phyloP scores from a whole-genome alignment of 108 stramenopile genomes.

The Cyclotella cryptica region DNA sequence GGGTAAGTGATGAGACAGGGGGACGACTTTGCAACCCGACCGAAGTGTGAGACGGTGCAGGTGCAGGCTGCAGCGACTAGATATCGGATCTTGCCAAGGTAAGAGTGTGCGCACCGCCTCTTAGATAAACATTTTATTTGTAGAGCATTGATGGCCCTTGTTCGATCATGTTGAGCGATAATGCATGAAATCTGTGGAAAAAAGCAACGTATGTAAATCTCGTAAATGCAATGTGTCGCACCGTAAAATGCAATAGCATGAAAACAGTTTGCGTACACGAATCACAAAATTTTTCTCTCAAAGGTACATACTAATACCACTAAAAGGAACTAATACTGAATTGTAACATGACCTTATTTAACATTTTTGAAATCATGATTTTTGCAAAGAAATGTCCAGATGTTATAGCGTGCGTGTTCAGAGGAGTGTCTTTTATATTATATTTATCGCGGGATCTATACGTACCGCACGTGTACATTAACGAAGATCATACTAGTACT shows the following conservation, averaged over 20 bases:
- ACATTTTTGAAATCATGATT: too few species aligned
- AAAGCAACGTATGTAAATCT: neutral
- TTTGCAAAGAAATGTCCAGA: too few species aligned
- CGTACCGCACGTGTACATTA: too few species aligned
- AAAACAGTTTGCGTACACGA: conserved; percentile 6
- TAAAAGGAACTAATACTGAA: neutral
- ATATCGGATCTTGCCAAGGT: neutral
- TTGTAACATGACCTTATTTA: too few species aligned
- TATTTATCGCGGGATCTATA: too few species aligned
- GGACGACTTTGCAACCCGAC: neutral
- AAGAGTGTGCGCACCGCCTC: neutral
- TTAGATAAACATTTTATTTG: neutral
- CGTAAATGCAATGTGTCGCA: neutral
- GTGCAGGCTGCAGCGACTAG: neutral
- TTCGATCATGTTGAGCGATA: too few species aligned
- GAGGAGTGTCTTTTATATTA: too few species aligned
- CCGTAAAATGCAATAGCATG: neutral
- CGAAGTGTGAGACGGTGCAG: neutral
- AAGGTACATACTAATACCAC: neutral
- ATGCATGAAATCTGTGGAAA: neutral
- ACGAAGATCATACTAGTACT: too few species aligned
- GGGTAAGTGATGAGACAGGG: neutral
- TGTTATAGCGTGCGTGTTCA: too few species aligned
- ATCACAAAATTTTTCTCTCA: too few species aligned
- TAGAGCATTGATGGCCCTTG: too few species aligned